Base-by-base conservation (phyloP, 2,329 filamentous ascomycete species). In the Ophiocordyceps camponoti-floridani region DNA sequence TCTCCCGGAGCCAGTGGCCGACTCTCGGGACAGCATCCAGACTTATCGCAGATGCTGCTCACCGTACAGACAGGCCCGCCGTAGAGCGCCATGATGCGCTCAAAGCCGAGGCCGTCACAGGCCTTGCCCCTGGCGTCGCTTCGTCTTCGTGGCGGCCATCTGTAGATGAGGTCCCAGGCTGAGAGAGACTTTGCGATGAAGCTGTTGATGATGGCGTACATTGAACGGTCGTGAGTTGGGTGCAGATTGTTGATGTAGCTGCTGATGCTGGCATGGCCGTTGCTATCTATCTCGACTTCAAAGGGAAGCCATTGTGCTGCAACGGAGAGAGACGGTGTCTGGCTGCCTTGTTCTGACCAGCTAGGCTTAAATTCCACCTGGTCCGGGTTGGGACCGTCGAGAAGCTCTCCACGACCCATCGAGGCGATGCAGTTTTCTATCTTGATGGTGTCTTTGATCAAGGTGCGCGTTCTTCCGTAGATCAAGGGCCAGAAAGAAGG, bases 401-500 rank as follows among this genome's bases (percentile, higher is more conserved):
- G 46, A 14, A 53, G 43, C 5, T 54, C 48, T 9, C 64, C 64
- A 42, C 52, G 49, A 11, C 63, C 58, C 40, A 58, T 62, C 40
- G 55, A 46, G 1, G 56, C 48, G 4, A 69, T 53, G 11, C 61
- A 62, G 40, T 61, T 51, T 4, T 54, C 44, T 1, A 75, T 50
- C 3, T 65, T 61, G 41, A 64, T 56, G 1, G 50, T 48, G 31
- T 48, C 51, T 35, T 58, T 45, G 0, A 50, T 42, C 1, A 62
- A 37, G 14, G 61, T 52, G 4, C 62, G 61, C 2, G 66, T 67
- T 13, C 57, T 56, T 0, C 71, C 73, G 50, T 74, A 77, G 1
- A 74, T 54, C 0, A 82, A 56, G 0, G 78, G 76, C 50, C 69
- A 82, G 7, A 82, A 61, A 0, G 75, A 82, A 1, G 78, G 77